These are phyloP conservation scores for Trypanosomatidae sp. DNA, from an alignment of 208 protist species.

Conservation along the genomic window DNA sequence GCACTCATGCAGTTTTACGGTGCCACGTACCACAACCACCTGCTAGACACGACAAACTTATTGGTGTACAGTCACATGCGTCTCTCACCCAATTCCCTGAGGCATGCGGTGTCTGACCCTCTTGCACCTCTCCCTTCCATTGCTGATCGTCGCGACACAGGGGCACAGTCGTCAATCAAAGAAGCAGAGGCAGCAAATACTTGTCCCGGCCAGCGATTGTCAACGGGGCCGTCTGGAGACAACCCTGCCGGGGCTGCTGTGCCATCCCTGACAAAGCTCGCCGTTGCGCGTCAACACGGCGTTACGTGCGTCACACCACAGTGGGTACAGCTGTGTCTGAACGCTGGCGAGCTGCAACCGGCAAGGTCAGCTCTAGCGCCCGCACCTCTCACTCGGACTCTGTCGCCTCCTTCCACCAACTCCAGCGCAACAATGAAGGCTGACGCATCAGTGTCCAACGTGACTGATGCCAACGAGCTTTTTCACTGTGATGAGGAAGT, in stretches of 20 bases:
- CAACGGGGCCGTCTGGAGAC: background rate
- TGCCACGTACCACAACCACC: conserved; percentile 54
- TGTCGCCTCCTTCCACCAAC: background rate
- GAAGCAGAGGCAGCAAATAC: conserved; percentile 2
- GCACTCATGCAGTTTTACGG: conserved; percentile 72
- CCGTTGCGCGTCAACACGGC: conserved; percentile 22
- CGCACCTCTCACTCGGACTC: background rate
- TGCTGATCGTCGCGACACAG: background rate
- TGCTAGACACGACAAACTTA: conserved; percentile 51
- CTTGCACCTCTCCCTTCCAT: background rate
- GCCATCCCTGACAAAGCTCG: conserved; percentile 28
- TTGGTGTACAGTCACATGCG: conserved; percentile 42
- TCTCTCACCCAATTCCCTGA: background rate
- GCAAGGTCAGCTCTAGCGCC: background rate
- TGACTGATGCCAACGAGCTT: background rate
- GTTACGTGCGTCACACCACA: conserved; percentile 49
- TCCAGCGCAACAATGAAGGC: background rate
- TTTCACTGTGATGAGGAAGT: background rate
- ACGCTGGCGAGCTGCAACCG: conserved; percentile 19
- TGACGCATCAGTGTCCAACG: background rate
- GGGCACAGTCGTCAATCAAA: background rate
- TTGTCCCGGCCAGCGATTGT: background rate
- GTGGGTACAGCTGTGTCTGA: conserved; percentile 66
- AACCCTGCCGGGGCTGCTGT: background rate
- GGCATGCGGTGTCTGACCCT: background rate